Conservation (phyloP, 2,329 filamentous ascomycete genomes). For the Stylonectria norvegica region DNA sequence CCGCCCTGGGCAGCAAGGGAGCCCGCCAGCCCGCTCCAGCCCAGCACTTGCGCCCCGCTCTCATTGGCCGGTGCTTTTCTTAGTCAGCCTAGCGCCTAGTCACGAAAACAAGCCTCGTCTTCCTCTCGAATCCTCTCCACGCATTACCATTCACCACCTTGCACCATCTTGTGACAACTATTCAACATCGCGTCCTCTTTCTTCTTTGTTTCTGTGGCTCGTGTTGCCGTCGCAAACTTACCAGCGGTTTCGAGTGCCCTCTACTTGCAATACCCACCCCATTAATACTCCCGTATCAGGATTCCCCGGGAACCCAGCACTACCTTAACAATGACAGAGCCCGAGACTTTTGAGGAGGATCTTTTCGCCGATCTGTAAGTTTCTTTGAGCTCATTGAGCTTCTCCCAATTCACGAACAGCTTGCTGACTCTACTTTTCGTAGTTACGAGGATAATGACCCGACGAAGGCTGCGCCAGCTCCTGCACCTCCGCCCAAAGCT, state of each 20-base stretch:
- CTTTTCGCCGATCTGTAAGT: conserved; percentile 92
- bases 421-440: neutral
- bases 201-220: neutral
- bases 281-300: too few relatives aligned
- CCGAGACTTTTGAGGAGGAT: conserved; percentile 84
- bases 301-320: too few relatives aligned
- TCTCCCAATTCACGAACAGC: neutral
- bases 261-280: too few relatives aligned
- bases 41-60: conserved; percentile 5
- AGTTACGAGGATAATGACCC: conserved; percentile 66
- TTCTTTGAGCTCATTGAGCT: neutral
- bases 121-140: conserved; percentile 14
- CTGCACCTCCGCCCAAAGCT: conserved; percentile 32
- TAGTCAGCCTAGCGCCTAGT: conserved; percentile 21
- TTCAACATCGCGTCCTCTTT: conserved; percentile 2
- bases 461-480: conserved; percentile 37
- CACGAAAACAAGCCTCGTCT: conserved; percentile 19
- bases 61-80: conserved; percentile 12
- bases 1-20: too few relatives aligned
- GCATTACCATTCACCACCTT: neutral
- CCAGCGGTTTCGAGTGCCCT: too few relatives aligned
- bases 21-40: too few relatives aligned
- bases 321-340: conserved; percentile 63
- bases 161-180: conserved; percentile 5
- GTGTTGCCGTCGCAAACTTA: conserved; percentile 4